These are phyloP conservation scores for Fraxinus excelsior DNA, from an alignment of 257 asterid genomes.

Conservation along the genomic window DNA sequence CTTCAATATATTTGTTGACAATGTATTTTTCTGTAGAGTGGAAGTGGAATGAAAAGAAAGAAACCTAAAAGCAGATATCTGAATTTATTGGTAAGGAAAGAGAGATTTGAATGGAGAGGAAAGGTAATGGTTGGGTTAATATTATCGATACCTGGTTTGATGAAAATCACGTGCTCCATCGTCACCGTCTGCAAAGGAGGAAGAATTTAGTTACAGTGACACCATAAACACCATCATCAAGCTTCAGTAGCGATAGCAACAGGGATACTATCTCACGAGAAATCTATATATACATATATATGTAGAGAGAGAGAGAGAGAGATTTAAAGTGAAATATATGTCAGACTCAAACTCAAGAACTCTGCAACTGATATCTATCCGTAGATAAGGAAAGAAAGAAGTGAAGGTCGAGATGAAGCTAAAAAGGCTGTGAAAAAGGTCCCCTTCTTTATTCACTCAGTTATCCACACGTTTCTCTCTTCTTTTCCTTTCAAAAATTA, in stretches of 20 bases:
- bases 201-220: background rate
- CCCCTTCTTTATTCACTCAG: conserved; percentile 36
- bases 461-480: conserved; percentile 26
- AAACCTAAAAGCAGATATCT: background rate
- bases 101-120: background rate
- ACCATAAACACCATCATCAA: background rate
- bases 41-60: background rate
- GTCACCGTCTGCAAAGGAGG: conserved; percentile 24
- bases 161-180: conserved; percentile 8
- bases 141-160: background rate
- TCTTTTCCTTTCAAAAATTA: background rate
- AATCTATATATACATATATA: background rate
- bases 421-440: conserved; percentile 40
- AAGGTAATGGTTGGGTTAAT: background rate
- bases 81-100: background rate
- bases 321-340: background rate
- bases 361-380: conserved; percentile 23
- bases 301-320: background rate
- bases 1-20: background rate
- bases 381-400: conserved; percentile 25
- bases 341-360: background rate
- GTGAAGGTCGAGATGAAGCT: conserved; percentile 30
- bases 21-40: too few species aligned
- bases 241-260: background rate
- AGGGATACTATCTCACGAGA: background rate